These are phyloP conservation scores for Leishmania aethiopica DNA, from an alignment of 208 protist genomes.

Conservation along the genomic window DNA sequence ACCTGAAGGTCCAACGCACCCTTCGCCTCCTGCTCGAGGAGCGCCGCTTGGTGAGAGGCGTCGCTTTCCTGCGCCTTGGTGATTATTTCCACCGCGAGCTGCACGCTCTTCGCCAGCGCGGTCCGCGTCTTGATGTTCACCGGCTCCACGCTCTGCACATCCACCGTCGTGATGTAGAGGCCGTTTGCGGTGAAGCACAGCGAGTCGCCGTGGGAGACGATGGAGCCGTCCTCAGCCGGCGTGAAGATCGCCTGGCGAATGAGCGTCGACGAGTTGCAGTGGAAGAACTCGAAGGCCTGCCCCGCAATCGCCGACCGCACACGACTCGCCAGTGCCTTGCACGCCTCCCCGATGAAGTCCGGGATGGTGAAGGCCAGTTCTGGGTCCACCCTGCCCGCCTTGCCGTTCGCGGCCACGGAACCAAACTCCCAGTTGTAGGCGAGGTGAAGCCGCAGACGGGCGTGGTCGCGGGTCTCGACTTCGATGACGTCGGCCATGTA, in stretches of 20 bases:
- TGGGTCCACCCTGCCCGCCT: conserved; percentile 16
- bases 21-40: conserved; percentile 75
- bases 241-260: conserved; percentile 94
- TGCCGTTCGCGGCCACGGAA: conserved; percentile 6
- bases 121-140: conserved; percentile 90
- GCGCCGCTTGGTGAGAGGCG: conserved; percentile 77
- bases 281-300: conserved; percentile 96
- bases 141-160: conserved; percentile 94
- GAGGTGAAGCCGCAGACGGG: conserved; percentile 90
- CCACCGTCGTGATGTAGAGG: conserved; percentile 93
- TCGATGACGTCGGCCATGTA: conserved; percentile 95
- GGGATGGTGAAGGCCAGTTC: conserved; percentile 87
- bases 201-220: conserved; percentile 35
- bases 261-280: conserved; percentile 92
- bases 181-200: conserved; percentile 91
- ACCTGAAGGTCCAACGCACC: conserved; percentile 76
- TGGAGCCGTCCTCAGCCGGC: conserved; percentile 34
- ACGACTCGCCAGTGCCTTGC: conserved; percentile 94
- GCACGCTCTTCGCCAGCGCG: conserved; percentile 87
- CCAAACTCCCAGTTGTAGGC: conserved; percentile 98
- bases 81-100: conserved; percentile 93
- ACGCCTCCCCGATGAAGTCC: conserved; percentile 97
- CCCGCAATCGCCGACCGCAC: conserved; percentile 92
- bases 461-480: conserved; percentile 96
- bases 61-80: conserved; percentile 89